Conservation (phyloP, 2,329 filamentous ascomycete genomes). For the Aspergillus chevalieri region DNA sequence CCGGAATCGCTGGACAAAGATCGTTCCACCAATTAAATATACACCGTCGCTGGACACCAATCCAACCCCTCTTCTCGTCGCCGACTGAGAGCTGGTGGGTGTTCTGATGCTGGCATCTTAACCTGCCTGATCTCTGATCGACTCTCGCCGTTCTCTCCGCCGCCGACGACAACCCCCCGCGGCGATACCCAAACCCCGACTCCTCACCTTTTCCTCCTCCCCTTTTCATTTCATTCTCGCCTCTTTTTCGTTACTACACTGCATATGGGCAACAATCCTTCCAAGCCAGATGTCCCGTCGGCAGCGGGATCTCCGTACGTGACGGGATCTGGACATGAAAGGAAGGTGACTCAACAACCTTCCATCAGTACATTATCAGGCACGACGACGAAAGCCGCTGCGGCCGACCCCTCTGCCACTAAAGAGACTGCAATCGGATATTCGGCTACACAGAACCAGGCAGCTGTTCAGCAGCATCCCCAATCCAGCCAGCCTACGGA, state of each 20-base stretch:
- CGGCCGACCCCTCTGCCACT: slow-evolving; percentile 39
- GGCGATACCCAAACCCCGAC: not conserved
- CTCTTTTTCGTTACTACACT: slow-evolving; percentile 8
- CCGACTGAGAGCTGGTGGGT: slow-evolving; percentile 1
- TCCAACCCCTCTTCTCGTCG: slow-evolving; percentile 1
- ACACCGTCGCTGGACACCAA: not conserved
- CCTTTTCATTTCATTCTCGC: slow-evolving; percentile 1
- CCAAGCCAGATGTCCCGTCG: slow-evolving; percentile 33
- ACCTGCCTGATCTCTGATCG: slow-evolving; percentile 6
- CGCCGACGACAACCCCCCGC: not conserved
- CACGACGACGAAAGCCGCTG: slow-evolving; percentile 31
- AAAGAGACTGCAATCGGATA: slow-evolving; percentile 39
- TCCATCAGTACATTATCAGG: slow-evolving; percentile 37
- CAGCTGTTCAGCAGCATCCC: slow-evolving; percentile 36
- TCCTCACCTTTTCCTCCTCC: slow-evolving; percentile 1
- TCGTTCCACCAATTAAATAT: not conserved
- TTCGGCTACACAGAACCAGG: slow-evolving; percentile 27
- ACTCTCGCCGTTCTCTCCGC: slow-evolving; percentile 2
- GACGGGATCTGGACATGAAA: slow-evolving; percentile 25
- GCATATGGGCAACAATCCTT: slow-evolving; percentile 46
- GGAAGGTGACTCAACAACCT: slow-evolving; percentile 34
- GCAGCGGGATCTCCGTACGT: slow-evolving; percentile 19
- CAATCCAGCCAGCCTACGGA: slow-evolving; percentile 35
- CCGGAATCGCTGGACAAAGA: not conserved
- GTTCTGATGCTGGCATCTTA: slow-evolving; percentile 19